phyloP scores from a whole-genome alignment of 2,329 filamentous ascomycete species.

The Emmonsia crescens region DNA sequence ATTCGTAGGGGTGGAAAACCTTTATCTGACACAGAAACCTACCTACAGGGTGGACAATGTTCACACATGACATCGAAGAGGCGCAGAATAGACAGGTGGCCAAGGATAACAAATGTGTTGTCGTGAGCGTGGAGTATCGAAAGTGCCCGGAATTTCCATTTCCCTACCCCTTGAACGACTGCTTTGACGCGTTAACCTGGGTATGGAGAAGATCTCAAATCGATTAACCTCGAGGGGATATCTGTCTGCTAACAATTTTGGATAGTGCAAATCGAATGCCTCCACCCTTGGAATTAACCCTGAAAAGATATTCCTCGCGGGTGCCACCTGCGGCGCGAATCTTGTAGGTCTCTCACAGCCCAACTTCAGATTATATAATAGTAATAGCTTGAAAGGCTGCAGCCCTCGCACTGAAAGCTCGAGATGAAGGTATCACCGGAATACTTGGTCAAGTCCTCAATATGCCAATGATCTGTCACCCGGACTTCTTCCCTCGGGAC shows the following conservation, averaged over 20 bases:
- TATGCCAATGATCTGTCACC: conserved; percentile 3
- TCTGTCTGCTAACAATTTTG: not conserved
- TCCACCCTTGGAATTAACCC: not conserved
- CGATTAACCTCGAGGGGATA: not conserved
- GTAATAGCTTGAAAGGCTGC: not conserved
- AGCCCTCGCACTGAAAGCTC: not conserved
- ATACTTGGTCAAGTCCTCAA: conserved; percentile 5
- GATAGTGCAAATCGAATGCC: conserved; percentile 1
- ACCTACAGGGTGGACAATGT: not conserved
- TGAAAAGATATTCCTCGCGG: not conserved
- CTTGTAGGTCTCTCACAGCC: not conserved
- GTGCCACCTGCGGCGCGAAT: not conserved
- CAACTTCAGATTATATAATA: not conserved
- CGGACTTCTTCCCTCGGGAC: conserved; percentile 1
- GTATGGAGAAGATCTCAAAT: not conserved
- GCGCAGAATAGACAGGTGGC: not conserved
- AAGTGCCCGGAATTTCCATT: not conserved
- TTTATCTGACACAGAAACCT: not conserved
- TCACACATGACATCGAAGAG: not conserved
- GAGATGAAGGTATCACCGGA: not conserved
- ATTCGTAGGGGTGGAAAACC: not conserved
- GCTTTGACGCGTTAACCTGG: conserved; percentile 2
- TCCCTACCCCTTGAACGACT: not conserved
- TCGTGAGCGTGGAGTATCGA: conserved; percentile 4
- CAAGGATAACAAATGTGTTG: not conserved